These are phyloP conservation scores for Globisporangium barbulae DNA, from an alignment of 352 stramenopile species.

Conservation along the genomic window DNA sequence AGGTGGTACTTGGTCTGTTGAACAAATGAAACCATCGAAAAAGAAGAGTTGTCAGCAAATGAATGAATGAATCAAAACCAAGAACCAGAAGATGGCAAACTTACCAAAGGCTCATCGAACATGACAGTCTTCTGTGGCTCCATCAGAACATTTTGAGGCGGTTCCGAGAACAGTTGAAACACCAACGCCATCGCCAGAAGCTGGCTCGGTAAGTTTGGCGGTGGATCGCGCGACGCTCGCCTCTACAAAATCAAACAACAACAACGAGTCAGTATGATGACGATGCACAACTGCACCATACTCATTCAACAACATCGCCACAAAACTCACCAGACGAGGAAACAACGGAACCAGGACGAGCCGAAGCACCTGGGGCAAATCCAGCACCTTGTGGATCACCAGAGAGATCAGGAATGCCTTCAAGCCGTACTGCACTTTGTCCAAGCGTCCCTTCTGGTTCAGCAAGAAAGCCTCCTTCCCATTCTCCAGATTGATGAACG, in stretches of 20 bases:
- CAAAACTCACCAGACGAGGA: conserved; percentile 47
- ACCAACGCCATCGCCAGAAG: conserved; percentile 82
- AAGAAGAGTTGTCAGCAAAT: conserved; percentile 2
- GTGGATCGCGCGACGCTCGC: conserved; percentile 64
- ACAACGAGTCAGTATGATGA: background rate
- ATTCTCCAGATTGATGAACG: conserved; percentile 78
- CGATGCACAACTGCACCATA: too few species aligned
- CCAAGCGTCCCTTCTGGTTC: conserved; percentile 81
- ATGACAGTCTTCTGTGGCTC: conserved; percentile 78
- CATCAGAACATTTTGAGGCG: conserved; percentile 73
- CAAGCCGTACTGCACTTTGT: conserved; percentile 82
- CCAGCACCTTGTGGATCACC: conserved; percentile 82
- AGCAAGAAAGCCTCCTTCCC: conserved; percentile 78
- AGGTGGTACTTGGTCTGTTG: conserved; percentile 81
- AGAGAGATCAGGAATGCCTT: conserved; percentile 84
- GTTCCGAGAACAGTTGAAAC: conserved; percentile 83
- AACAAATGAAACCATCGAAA: background rate
- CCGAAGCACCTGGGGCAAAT: conserved; percentile 80
- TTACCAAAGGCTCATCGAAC: conserved; percentile 86
- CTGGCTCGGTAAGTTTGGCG: conserved; percentile 75
- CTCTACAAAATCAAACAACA: conserved; percentile 25
- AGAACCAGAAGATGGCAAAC: conserved; percentile 15
- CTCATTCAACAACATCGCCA: background rate
- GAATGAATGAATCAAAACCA: background rate
- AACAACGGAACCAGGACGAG: conserved; percentile 82